Base-by-base conservation (phyloP, 352 stramenopile genomes). In the Pythium phragmitis region DNA sequence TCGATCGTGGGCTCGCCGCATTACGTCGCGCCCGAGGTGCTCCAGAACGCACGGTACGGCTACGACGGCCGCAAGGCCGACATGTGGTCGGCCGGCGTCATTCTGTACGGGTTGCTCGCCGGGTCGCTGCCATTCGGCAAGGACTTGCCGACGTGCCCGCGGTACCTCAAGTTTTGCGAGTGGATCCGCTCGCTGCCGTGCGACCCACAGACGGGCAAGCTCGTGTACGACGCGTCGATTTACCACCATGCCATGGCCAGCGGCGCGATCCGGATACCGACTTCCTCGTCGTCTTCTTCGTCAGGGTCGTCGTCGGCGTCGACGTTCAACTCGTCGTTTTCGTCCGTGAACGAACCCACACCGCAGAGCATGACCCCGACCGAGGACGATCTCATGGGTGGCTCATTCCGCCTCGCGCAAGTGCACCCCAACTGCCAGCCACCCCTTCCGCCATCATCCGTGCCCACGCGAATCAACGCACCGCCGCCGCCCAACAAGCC, bases 1-100 rank as follows among this genome's bases (percentile, higher is more conserved):
- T 98, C 94, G 17, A 92, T 98, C 30, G 96, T 99, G 16, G 96
- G 96, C 2, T 98, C 95, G 13, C 96, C 96, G 9, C 96, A 99
- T 58, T 99, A 99, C 65, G 94, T 98, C 13, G 96, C 96, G 2
- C 96, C 96, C 1, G 96, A 99, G 71, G 95, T 99, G 17, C 84
- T 98, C 51, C 80, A 93, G 67, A 93, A 92, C 57, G 82, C 85
- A 12, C 80, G 85, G 1, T 91, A 91, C 67, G 91, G 91, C 23
- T 98, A 98, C 64, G 91, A 98, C 63, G 91, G 91, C 7, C 79
- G 82, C 39, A 97, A 98, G 63, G 91, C 90, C 2, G 94, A 98
- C 70, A 94, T 96, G 76, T 98, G 91, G 91, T 97, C 87, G 26
- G 89, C 92, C 56, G 94, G 94, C 33, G 92, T 98, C 16, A 98